phyloP scores from a whole-genome alignment of 1,284 basidiomycete species.

The Apiotrichum laibachii region DNA sequence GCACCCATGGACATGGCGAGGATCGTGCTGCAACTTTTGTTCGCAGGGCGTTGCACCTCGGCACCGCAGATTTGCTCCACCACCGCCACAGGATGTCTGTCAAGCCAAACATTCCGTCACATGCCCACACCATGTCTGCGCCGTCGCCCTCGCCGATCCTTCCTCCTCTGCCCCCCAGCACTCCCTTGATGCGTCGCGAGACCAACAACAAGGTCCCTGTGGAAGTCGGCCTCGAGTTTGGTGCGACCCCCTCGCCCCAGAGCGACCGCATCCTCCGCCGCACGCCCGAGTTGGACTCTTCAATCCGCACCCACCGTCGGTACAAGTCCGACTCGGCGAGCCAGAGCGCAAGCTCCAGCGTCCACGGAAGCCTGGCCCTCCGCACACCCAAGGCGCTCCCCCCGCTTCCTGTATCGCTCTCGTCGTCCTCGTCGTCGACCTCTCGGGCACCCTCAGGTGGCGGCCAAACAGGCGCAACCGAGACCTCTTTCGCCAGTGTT shows the following conservation, averaged over 20 bases:
- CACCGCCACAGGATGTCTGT: background rate
- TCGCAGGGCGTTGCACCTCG: no score
- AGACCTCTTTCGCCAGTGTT: background rate
- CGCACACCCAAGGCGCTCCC: background rate
- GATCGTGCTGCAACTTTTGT: no score
- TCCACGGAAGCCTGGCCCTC: background rate
- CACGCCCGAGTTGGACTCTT: background rate
- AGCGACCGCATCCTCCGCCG: background rate
- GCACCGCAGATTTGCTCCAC: no score
- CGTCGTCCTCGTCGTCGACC: background rate
- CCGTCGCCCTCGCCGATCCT: background rate
- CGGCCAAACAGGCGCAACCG: background rate
- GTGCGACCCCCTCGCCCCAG: conserved; percentile 3
- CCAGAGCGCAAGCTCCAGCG: background rate
- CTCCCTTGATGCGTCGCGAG: background rate
- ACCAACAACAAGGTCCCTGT: background rate
- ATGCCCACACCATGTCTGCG: background rate
- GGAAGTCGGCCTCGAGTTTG: conserved; percentile 9
- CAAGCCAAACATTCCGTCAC: background rate
- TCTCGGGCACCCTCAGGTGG: no score
- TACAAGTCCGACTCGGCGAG: background rate
- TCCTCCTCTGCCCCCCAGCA: background rate
- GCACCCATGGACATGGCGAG: no score
- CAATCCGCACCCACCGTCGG: background rate
- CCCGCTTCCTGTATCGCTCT: background rate